Evolutionary conservation across 225 moss, liverwort and hornwort species (phyloP), one percentile per base, ranked within the genome.

Genomic region (Neckera pumila): DNA sequence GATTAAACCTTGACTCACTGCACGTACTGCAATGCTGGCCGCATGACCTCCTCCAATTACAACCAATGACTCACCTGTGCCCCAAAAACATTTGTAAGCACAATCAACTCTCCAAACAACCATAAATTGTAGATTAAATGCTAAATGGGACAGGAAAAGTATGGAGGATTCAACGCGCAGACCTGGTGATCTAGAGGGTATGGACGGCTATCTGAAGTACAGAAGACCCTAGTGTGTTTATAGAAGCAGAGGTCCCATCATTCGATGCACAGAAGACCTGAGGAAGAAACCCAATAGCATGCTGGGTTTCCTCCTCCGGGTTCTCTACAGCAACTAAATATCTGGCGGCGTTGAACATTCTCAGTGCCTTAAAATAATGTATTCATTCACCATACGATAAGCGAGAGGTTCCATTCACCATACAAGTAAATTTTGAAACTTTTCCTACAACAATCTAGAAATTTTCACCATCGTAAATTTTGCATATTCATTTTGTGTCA

Each of bases 21-120:
- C 95, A 74, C 95, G 95, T 77, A 94, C 93, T 84, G 95, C 95
- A 79, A 98, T 96, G 86, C 92, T 97, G 47, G 96, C 98, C 16
- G 95, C 93, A 85, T 98, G 97, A 58, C 98, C 98, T 62, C 95
- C 97, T 63, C 95, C 98, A 89, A 98, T 92, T 83, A 98, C 91
- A 89, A 96, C 90, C 83, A 96, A 90, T 10, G 89, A 88, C 65
- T 92, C 91, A 88, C 91, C 95, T 96, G 90, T 34, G 42, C 36
- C 79, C 60, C 17, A 13, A 78, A 78, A 69, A 5, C 10, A 58
- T 87, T 81, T 16, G 21, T 85, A 8, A 87, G 81, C 62, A 84
- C 47, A 66, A 65, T 71, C 79, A n/a, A 83, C 42, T 36, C 13
- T 53, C 12, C 25, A 64, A 81, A 83, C 23, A 38, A 31, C 21